phyloP scores from a whole-genome alignment of 73 alveolate genomes.

The Paramecium tetraurelia region DNA sequence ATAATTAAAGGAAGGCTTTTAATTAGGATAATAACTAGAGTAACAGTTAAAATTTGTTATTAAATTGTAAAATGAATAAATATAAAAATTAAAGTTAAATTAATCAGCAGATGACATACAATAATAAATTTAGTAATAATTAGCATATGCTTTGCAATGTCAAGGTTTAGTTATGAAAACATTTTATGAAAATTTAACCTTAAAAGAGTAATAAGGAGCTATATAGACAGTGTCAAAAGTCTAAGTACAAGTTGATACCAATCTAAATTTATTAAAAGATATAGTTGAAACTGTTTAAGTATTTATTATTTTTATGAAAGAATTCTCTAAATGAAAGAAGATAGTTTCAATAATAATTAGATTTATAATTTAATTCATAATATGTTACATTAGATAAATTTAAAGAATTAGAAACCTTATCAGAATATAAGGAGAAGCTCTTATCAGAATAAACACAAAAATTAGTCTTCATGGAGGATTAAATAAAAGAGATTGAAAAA shows the following conservation, averaged over 20 bases:
- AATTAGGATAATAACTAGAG: conserved; percentile 7
- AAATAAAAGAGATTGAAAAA: neutral
- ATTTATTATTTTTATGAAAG: neutral
- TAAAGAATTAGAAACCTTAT: neutral
- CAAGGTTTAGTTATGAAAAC: conserved; percentile 13
- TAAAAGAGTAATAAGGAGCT: neutral
- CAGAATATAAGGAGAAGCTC: neutral
- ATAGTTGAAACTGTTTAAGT: conserved; percentile 34
- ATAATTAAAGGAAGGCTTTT: conserved; percentile 36
- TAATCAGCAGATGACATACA: neutral
- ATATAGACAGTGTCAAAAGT: neutral
- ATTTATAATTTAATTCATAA: neutral
- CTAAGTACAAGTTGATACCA: neutral
- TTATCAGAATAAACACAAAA: conserved; percentile 8
- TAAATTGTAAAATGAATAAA: conserved; percentile 46
- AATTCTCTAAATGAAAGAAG: conserved; percentile 13
- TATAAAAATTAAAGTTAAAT: conserved; percentile 39
- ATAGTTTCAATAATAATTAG: neutral
- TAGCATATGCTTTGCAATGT: neutral
- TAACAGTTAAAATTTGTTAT: conserved; percentile 26
- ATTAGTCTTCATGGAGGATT: neutral
- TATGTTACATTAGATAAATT: conserved; percentile 17
- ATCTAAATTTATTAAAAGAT: neutral
- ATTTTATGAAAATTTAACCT: neutral
- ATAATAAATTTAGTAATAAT: neutral